A percentile compares a stretch with the other conserved stretches of the same genome.
Conservation (phyloP, 192 early-diverging fungal genomes). For the Gonapodya sp. region DNA sequence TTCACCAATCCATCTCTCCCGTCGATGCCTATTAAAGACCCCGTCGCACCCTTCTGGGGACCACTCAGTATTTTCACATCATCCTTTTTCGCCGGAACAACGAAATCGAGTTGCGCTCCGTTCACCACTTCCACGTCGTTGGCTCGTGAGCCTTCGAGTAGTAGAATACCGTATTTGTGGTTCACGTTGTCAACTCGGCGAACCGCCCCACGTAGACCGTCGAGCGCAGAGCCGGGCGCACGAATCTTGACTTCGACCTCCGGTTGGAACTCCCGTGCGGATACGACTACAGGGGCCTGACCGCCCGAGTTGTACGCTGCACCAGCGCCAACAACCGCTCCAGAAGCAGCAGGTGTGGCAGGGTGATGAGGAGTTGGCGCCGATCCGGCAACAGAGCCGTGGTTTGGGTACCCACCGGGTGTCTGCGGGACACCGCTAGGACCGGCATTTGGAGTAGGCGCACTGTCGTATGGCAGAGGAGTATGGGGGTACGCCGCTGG, state of each 20-base stretch:
- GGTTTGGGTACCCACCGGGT: neutral
- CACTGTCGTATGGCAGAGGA: conserved; percentile 18
- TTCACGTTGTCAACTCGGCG: conserved; percentile 33
- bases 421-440: neutral
- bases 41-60: conserved; percentile 43
- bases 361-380: conserved; percentile 30
- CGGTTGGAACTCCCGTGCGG: conserved; percentile 3
- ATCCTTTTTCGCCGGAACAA: conserved; percentile 60
- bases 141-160: conserved; percentile 21
- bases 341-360: conserved; percentile 34
- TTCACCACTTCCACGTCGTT: conserved; percentile 20
- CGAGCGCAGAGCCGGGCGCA: conserved; percentile 22
- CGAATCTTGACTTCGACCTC: conserved; percentile 41
- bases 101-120: conserved; percentile 34
- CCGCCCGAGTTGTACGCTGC: conserved; percentile 27
- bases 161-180: conserved; percentile 31
- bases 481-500: conserved; percentile 36
- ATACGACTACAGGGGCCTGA: conserved; percentile 44
- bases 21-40: conserved; percentile 61
- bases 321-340: conserved; percentile 32
- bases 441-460: conserved; percentile 3
- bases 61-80: conserved; percentile 60
- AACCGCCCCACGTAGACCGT: conserved; percentile 40
- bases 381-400: neutral
- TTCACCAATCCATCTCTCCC: conserved; percentile 65